Evolutionary conservation across 129 eudicot species (phyloP).

Genomic region (Ambrosia artemisiifolia): DNA sequence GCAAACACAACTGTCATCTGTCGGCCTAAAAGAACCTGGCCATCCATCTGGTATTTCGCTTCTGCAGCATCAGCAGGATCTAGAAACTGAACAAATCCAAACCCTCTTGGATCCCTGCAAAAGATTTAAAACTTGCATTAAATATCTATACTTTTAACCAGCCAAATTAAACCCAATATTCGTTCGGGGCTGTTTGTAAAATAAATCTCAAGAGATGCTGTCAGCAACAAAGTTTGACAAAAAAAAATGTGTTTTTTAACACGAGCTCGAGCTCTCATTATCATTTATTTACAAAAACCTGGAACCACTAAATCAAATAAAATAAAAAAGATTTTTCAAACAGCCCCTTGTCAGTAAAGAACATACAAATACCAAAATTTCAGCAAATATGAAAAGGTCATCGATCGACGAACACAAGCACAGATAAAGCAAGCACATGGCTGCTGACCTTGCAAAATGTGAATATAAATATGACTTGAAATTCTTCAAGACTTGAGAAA

Average conservation of each 20-base stretch:
- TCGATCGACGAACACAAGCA: conserved; percentile 54
- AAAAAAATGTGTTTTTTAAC: too few species aligned
- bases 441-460: conserved; percentile 69
- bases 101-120: conserved; percentile 77
- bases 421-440: conserved; percentile 73
- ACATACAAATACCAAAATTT: conserved; percentile 10
- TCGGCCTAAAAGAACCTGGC: conserved; percentile 64
- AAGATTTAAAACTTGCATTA: neutral
- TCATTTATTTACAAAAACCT: conserved; percentile 6
- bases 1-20: conserved; percentile 91
- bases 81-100: conserved; percentile 87
- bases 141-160: neutral
- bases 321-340: conserved; percentile 18
- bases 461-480: conserved; percentile 75
- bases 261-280: too few species aligned
- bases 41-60: conserved; percentile 86
- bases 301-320: neutral
- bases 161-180: neutral
- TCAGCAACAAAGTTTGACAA: conserved; percentile 3
- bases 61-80: conserved; percentile 91
- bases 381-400: conserved; percentile 31
- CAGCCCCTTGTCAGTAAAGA: conserved; percentile 26
- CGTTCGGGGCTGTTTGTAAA: conserved; percentile 32
- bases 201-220: neutral
- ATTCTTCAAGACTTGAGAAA: conserved; percentile 92